Conservation (phyloP, 2,329 filamentous ascomycete genomes). For the Hypocreales sp. region DNA sequence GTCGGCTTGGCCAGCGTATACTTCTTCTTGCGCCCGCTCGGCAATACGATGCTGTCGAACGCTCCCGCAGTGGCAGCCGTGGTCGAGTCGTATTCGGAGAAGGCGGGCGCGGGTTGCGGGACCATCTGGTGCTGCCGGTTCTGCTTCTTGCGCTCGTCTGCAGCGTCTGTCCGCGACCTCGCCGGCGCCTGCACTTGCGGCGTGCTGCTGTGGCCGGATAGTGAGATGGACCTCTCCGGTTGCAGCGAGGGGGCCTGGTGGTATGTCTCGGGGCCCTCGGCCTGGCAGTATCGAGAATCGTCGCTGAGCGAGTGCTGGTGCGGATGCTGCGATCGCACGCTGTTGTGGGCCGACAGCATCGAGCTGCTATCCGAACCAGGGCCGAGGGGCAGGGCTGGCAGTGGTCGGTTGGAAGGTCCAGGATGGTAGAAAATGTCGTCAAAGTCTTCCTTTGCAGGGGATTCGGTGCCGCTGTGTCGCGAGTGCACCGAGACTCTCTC, state of each 20-base stretch:
- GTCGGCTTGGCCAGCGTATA: slow-evolving; percentile 79
- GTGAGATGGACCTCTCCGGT: slow-evolving; percentile 61
- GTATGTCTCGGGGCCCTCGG: slow-evolving; percentile 34
- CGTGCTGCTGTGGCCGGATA: slow-evolving; percentile 68
- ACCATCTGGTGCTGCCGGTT: slow-evolving; percentile 34
- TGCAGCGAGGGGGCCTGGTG: slow-evolving; percentile 24
- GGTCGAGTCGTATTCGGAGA: slow-evolving; percentile 42
- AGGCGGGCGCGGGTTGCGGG: slow-evolving; percentile 33
- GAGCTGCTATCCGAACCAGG: slow-evolving; percentile 46
- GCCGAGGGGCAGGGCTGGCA: slow-evolving; percentile 43
- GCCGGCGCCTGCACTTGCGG: slow-evolving; percentile 70
- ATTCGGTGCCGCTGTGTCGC: slow-evolving; percentile 45
- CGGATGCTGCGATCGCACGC: slow-evolving; percentile 26
- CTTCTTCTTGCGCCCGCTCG: slow-evolving; percentile 62
- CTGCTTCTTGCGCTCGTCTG: slow-evolving; percentile 47
- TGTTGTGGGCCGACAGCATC: slow-evolving; percentile 28
- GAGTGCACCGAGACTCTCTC: slow-evolving; percentile 49
- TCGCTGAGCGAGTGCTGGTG: slow-evolving; percentile 32
- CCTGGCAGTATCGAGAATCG: slow-evolving; percentile 23
- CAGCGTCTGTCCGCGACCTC: slow-evolving; percentile 86
- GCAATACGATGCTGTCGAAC: slow-evolving; percentile 74
- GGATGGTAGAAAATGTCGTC: slow-evolving; percentile 92
- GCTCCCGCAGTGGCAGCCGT: slow-evolving; percentile 37
- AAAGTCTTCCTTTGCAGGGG: slow-evolving; percentile 55
- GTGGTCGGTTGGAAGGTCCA: slow-evolving; percentile 52